These are phyloP conservation scores for Lasiodiplodia hormozganensis DNA, from an alignment of 2,329 filamentous ascomycete genomes.

Conservation along the genomic window DNA sequence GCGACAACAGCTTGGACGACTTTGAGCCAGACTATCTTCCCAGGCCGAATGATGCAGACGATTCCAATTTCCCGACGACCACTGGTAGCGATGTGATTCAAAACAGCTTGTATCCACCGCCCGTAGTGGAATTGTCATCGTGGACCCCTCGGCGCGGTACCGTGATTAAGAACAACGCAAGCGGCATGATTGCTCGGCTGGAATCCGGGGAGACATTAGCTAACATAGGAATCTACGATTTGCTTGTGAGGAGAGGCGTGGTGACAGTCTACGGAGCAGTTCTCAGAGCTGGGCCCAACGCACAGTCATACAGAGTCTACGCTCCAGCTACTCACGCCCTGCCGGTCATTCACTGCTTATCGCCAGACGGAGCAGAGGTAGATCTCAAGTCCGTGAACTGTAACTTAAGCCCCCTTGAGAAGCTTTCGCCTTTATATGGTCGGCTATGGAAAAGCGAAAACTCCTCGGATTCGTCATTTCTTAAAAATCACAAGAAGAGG, in stretches of 20 bases:
- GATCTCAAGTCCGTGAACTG: conserved; percentile 56
- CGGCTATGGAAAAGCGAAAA: conserved; percentile 67
- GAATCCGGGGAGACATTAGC: conserved; percentile 45
- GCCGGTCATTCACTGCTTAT: conserved; percentile 61
- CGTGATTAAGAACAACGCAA: conserved; percentile 35
- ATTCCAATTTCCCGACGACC: neutral
- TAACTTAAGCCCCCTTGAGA: conserved; percentile 62
- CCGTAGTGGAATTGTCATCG: conserved; percentile 19
- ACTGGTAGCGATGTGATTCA: neutral
- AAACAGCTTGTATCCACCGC: conserved; percentile 1
- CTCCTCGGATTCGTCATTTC: conserved; percentile 22
- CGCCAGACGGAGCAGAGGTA: conserved; percentile 58
- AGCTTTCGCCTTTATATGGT: conserved; percentile 70
- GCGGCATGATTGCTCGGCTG: conserved; percentile 37
- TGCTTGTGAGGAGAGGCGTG: conserved; percentile 67
- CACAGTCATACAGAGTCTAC: conserved; percentile 63
- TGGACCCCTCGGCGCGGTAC: conserved; percentile 15
- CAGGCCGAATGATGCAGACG: conserved; percentile 19
- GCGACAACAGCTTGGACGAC: conserved; percentile 25
- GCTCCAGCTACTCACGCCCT: conserved; percentile 74
- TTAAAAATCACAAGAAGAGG: conserved; percentile 16
- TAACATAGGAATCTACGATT: conserved; percentile 69
- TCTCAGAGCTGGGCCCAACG: conserved; percentile 54
- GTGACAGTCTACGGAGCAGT: conserved; percentile 71
- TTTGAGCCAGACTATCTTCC: conserved; percentile 22